Evolutionary conservation across 768 basidiomycete species (phyloP), one percentile per base, ranked within the genome.

Genomic region (Rhizopogon vinicolor): DNA sequence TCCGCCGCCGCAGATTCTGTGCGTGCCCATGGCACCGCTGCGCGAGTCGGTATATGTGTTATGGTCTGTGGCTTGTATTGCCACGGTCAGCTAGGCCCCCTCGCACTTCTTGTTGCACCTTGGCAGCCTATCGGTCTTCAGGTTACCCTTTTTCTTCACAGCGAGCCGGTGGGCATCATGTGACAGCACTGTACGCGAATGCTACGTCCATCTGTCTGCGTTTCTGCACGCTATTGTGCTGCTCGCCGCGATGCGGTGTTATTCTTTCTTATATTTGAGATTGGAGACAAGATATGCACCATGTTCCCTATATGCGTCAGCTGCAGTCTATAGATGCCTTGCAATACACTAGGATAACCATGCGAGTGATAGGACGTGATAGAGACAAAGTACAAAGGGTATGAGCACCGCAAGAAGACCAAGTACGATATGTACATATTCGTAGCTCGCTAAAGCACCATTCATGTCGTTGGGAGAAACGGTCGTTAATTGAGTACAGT

Each of bases 71-170:
- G 22, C 35, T 37, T 9, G 33, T 37, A 35, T 22, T 5, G 35
- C 31, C 10, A 22, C 19, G 25, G 31, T 42, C 33, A 49, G 19
- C 35, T 37, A 22, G 44, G 50, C 40, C 40, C 49, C 57, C 40
- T 57, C 58, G 53, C 54, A 40, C 46, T 57, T 57, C 52, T 56
- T 58, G 42, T 56, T 51, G 57, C 62, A 65, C 53, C 41, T 58
- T 58, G 41, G 49, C 52, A 53, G 37, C 52, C 46, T 53, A 31
- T 50, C 35, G 52, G 52, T 49, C 31, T 46, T 22, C 22, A 37
- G 52, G 31, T 46, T 18, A 50, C 33, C 25, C 52, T 13, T 33
- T 48, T 49, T 37, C 48, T 49, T 49, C 48, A 49, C 19, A 49
- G 33, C 35, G 35, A 37, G 48, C 22, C 14, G 48, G 35, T 14